phyloP scores from a whole-genome alignment of 2,329 filamentous ascomycete genomes.

The Capronia epimyces region DNA sequence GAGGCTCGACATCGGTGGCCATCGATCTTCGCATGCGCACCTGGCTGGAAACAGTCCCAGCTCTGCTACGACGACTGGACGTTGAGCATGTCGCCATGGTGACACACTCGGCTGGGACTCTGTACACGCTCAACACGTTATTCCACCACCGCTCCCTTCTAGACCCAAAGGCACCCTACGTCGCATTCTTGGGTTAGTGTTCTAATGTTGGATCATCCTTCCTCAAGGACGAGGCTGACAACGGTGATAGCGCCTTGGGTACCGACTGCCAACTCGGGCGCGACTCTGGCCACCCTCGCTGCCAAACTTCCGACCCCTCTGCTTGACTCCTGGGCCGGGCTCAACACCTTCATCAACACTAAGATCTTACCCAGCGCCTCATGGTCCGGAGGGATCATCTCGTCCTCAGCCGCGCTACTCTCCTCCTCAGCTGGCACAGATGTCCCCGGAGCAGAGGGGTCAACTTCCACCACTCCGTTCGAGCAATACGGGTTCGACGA shows the following conservation, averaged over 20 bases:
- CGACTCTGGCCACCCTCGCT: slow-evolving; percentile 28
- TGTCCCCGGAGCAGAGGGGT: neutral
- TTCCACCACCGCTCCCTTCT: slow-evolving; percentile 34
- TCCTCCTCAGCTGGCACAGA: neutral
- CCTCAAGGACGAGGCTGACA: slow-evolving; percentile 3
- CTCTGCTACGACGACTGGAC: slow-evolving; percentile 35
- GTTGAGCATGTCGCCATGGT: slow-evolving; percentile 39
- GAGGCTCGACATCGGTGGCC: slow-evolving; percentile 39
- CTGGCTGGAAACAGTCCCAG: slow-evolving; percentile 42
- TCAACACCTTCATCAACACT: slow-evolving; percentile 34
- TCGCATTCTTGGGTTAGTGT: slow-evolving; percentile 25
- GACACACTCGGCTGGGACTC: slow-evolving; percentile 40
- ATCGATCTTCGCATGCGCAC: slow-evolving; percentile 35
- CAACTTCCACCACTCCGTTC: neutral
- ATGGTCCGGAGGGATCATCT: slow-evolving; percentile 31
- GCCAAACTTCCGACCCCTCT: slow-evolving; percentile 30
- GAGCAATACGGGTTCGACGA: neutral
- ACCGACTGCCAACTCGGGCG: slow-evolving; percentile 36
- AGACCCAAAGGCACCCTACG: slow-evolving; percentile 31
- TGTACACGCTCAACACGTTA: slow-evolving; percentile 43
- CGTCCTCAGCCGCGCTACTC: neutral
- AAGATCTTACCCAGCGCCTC: slow-evolving; percentile 30
- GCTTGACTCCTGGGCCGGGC: slow-evolving; percentile 32
- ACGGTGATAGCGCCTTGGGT: slow-evolving; percentile 40
- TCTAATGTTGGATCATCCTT: neutral